A percentile compares a stretch with the other conserved stretches of the same genome.
Conservation (phyloP, 2,329 filamentous ascomycete genomes). For the Ciborinia camelliae region DNA sequence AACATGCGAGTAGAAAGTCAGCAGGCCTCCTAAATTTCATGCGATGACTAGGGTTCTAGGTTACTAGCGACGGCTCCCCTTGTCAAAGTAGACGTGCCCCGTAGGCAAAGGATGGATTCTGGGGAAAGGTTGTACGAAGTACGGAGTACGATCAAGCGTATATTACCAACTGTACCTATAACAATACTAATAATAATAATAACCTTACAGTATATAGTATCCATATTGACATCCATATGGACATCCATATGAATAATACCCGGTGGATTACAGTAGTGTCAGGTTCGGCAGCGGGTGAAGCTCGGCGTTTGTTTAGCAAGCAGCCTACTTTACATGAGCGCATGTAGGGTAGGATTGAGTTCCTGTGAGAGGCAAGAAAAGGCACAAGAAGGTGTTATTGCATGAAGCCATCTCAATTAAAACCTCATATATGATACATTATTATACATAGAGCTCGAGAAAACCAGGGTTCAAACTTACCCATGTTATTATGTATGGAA, state of each 20-base stretch:
- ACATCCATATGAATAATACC: too few species aligned
- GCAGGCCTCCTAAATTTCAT: slow-evolving; percentile 3
- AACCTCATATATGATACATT: too few species aligned
- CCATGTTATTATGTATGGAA: too few species aligned
- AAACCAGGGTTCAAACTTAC: too few species aligned
- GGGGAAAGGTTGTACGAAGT: too few species aligned
- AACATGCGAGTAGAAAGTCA: slow-evolving; percentile 9
- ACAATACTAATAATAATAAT: too few species aligned
- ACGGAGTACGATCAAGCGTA: too few species aligned
- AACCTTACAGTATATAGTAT: too few species aligned
- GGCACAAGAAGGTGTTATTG: background rate
- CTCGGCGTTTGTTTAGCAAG: background rate
- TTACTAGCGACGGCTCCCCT: background rate
- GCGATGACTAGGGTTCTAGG: background rate
- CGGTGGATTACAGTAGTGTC: too few species aligned
- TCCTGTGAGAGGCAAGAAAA: slow-evolving; percentile 2
- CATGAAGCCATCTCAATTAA: background rate
- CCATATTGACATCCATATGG: too few species aligned
- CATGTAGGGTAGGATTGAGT: background rate
- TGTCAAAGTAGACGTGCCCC: background rate
- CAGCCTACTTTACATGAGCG: background rate
- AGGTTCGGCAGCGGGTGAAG: background rate
- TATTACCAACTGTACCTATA: too few species aligned
- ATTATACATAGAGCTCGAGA: too few species aligned
- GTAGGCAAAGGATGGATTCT: background rate